A percentile compares a stretch with the other conserved stretches of the same genome.
These are phyloP conservation scores for Phaeosphaeriaceae sp. DNA, from an alignment of 2,329 filamentous ascomycete genomes.

Conservation along the genomic window DNA sequence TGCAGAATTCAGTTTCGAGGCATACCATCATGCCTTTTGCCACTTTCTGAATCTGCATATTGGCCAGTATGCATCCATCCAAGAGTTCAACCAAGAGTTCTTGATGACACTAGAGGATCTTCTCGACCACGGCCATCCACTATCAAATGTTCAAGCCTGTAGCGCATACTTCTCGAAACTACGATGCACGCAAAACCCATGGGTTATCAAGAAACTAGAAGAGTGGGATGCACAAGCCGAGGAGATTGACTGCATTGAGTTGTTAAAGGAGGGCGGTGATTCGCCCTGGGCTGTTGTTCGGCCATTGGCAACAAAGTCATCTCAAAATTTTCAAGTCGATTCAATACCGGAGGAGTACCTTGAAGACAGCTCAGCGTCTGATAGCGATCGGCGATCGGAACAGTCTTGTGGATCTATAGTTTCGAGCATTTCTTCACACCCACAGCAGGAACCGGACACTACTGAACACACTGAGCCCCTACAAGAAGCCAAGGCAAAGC, in stretches of 20 bases:
- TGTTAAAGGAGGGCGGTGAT: constrained; percentile 30
- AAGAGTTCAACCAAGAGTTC: constrained; percentile 46
- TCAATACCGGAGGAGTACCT: constrained; percentile 31
- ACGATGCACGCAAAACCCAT: constrained; percentile 46
- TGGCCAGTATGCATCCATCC: constrained; percentile 39
- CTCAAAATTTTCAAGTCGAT: constrained; percentile 20
- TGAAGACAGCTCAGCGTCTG: constrained; percentile 25
- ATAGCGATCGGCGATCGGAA: constrained; percentile 22
- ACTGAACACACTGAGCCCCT: constrained; percentile 12
- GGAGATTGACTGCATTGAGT: constrained; percentile 28
- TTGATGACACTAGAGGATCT: constrained; percentile 40
- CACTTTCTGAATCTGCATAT: constrained; percentile 48
- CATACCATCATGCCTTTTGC: constrained; percentile 47
- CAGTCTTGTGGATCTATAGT: constrained; percentile 20
- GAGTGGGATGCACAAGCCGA: constrained; percentile 35
- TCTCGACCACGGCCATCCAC: constrained; percentile 40
- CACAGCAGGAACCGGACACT: constrained; percentile 29
- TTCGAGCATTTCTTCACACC: constrained; percentile 28
- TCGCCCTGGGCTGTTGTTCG: constrained; percentile 41
- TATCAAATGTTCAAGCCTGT: constrained; percentile 44
- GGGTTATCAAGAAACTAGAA: constrained; percentile 42
- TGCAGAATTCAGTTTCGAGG: constrained; percentile 37
- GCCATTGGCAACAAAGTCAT: constrained; percentile 28
- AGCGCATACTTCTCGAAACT: constrained; percentile 49
- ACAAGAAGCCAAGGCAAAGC: constrained; percentile 30